A percentile compares a stretch with the other conserved stretches of the same genome.
phyloP scores from a whole-genome alignment of 257 asterid genomes.

The Solanum acaule region DNA sequence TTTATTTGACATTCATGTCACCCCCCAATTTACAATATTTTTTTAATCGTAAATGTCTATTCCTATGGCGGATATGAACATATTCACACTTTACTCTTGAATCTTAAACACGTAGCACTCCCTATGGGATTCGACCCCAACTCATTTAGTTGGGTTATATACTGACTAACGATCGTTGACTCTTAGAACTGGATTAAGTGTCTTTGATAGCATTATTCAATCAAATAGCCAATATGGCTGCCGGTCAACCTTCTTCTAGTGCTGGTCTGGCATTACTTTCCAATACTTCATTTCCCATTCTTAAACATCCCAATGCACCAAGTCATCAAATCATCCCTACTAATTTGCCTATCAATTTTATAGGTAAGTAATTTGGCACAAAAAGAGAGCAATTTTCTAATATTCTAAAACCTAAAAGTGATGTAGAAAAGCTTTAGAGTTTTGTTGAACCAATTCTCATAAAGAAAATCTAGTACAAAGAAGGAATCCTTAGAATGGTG shows the following conservation, averaged over 20 bases:
- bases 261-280: neutral
- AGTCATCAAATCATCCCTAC: neutral
- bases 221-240: neutral
- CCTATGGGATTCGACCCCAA: no score
- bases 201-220: no score
- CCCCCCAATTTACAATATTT: no score
- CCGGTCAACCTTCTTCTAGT: neutral
- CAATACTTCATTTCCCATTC: neutral
- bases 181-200: no score
- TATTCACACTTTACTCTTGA: no score
- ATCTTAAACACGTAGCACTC: no score
- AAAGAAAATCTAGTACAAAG: neutral
- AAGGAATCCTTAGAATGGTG: neutral
- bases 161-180: no score
- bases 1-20: no score
- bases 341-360: neutral
- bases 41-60: no score
- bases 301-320: neutral
- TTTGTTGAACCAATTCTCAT: neutral
- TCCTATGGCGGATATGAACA: no score
- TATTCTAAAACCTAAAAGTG: neutral
- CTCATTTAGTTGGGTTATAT: no score
- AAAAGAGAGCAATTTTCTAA: neutral
- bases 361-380: neutral
- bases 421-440: neutral